Evolutionary conservation across 176 grass and related monocot genomes (phyloP), one percentile per base, ranked within the genome.

Genomic region (Otatea glauca): DNA sequence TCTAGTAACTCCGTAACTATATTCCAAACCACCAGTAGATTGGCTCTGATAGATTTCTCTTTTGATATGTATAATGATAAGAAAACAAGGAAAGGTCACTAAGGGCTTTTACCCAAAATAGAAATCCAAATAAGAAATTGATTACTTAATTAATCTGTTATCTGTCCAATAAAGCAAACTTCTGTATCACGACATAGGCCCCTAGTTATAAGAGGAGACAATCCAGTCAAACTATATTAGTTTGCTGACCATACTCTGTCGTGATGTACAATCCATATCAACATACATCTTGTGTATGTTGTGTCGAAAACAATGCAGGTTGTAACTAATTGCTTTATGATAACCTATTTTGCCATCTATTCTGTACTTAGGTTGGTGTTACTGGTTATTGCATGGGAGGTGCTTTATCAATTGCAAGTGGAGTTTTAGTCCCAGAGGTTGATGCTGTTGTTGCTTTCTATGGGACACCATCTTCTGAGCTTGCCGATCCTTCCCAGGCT

Each of bases 381-480:
- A 95, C 91, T 77, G 93, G 96, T 56, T 98, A 89, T 81, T 95
- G 93, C 84, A 91, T 98, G 93, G 93, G 93, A 67, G 96, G 96
- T 34, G 96, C 96, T 68, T 81, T 98, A 68, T 88, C 96, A 20
- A 92, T 98, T 85, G 93, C 96, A 87, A 96, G 88, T 86, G 93
- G 76, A 87, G 93, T 94, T 85, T 75, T 95, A 87, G 81, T 96
- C 81, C 96, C 91, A 79, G 87, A 96, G 80, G 91, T 91, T 81
- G 96, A 98, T 94, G 96, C 88, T 84, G 93, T 91, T 78, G 96
- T 94, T 78, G 93, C 91, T 76, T 98, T 98, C 82, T 98, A 98
- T 47, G 93, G 96, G n/a, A 83, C 88, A 20, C 91, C 93, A 80
- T 87, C 93, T 68, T 72, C 91, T 21, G 73, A 96, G 74, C 91